Conservation (phyloP, 805 yeast genomes). For the Candida endomychidarum region DNA sequence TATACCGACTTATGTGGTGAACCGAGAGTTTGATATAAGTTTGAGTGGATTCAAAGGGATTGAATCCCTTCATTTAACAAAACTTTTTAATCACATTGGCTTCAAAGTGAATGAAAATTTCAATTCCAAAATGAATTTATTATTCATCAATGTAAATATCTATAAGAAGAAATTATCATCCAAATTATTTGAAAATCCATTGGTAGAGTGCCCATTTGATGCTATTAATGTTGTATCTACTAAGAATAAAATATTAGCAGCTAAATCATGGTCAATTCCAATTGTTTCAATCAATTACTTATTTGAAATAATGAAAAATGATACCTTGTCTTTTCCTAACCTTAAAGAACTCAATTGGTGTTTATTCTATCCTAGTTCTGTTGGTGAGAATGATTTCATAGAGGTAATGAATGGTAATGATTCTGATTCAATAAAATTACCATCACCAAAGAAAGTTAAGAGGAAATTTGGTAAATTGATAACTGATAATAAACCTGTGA, state of each 20-base stretch:
- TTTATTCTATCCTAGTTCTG: slow-evolving; percentile 47
- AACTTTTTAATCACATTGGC: slow-evolving; percentile 56
- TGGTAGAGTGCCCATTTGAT: slow-evolving; percentile 34
- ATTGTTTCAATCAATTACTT: slow-evolving; percentile 55
- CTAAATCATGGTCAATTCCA: slow-evolving; percentile 57
- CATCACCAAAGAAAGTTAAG: slow-evolving; percentile 53
- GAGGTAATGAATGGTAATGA: slow-evolving; percentile 14
- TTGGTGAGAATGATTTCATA: slow-evolving; percentile 12
- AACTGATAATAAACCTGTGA: slow-evolving; percentile 8
- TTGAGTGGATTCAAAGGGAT: slow-evolving; percentile 78
- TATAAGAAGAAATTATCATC: slow-evolving; percentile 43
- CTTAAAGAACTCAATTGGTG: slow-evolving; percentile 54
- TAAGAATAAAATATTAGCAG: slow-evolving; percentile 55
- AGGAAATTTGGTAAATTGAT: slow-evolving; percentile 41
- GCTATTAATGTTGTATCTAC: slow-evolving; percentile 44
- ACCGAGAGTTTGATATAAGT: slow-evolving; percentile 38
- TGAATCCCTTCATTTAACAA: slow-evolving; percentile 67
- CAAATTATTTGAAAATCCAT: slow-evolving; percentile 36
- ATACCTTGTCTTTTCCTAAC: slow-evolving; percentile 29
- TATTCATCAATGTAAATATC: slow-evolving; percentile 53
- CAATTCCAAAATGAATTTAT: slow-evolving; percentile 50
- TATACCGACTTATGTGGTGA: background rate
- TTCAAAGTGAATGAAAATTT: slow-evolving; percentile 51
- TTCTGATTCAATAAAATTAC: slow-evolving; percentile 32
- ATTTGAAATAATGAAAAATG: slow-evolving; percentile 48